Conservation (phyloP, 352 stramenopile genomes). For the Pythium dissimile region DNA sequence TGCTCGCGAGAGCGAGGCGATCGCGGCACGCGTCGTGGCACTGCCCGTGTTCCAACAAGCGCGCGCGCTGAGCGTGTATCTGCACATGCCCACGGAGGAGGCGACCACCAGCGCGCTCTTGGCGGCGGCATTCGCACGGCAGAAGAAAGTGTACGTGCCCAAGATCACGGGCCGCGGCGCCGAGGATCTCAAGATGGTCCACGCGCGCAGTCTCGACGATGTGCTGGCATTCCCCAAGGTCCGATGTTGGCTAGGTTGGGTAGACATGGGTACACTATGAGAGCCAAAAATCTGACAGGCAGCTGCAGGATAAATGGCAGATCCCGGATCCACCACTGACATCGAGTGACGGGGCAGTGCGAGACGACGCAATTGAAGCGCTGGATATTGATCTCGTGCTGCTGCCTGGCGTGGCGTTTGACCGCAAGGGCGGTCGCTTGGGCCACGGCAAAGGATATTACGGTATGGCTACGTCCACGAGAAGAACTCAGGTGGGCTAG, state of each 20-base stretch:
- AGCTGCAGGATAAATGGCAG: slow-evolving; percentile 86
- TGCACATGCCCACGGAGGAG: slow-evolving; percentile 80
- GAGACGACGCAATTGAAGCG: slow-evolving; percentile 40
- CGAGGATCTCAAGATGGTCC: slow-evolving; percentile 80
- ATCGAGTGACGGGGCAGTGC: slow-evolving; percentile 15
- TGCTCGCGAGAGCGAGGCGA: slow-evolving; percentile 37
- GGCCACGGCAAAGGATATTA: slow-evolving; percentile 90
- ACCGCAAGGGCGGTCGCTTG: slow-evolving; percentile 66
- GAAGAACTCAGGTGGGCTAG: too few species aligned
- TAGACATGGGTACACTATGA: background rate
- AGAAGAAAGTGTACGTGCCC: slow-evolving; percentile 86
- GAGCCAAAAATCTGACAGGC: too few species aligned
- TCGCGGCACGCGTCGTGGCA: slow-evolving; percentile 41
- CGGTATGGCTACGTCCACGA: too few species aligned
- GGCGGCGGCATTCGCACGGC: slow-evolving; percentile 41
- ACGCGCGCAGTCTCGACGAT: slow-evolving; percentile 52
- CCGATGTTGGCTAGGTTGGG: background rate
- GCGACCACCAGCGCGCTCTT: slow-evolving; percentile 55
- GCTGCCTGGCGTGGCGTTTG: slow-evolving; percentile 81
- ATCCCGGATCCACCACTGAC: slow-evolving; percentile 74
- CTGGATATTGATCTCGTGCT: slow-evolving; percentile 77
- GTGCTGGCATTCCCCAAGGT: slow-evolving; percentile 83
- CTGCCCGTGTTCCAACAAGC: slow-evolving; percentile 52
- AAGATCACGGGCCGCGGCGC: slow-evolving; percentile 71
- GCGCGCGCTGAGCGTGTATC: slow-evolving; percentile 65